phyloP scores from a whole-genome alignment of 257 asterid genomes.

The Plantago ovata region DNA sequence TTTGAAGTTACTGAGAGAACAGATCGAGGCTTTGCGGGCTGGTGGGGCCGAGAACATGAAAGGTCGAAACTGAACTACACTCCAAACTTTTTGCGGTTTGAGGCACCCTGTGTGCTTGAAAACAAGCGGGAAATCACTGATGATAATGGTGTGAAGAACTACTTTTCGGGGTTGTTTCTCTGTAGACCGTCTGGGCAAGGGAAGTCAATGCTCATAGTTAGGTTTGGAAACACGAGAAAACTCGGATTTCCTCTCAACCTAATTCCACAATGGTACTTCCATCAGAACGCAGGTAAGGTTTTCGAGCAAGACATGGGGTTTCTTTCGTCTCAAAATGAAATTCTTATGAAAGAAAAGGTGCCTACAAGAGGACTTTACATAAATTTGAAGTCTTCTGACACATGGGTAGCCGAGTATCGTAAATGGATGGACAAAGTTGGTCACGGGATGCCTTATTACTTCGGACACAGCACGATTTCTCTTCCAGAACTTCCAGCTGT shows the following conservation, averaged over 20 bases:
- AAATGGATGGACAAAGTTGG: conserved; percentile 98
- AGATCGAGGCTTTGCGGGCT: conserved; percentile 81
- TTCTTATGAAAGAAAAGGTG: conserved; percentile 68
- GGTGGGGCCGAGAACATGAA: conserved; percentile 74
- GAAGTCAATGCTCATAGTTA: conserved; percentile 89
- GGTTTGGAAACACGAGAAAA: conserved; percentile 68
- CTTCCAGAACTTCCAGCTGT: conserved; percentile 68
- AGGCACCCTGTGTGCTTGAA: conserved; percentile 85
- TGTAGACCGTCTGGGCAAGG: conserved; percentile 96
- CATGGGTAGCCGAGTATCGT: conserved; percentile 82
- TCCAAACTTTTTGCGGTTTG: conserved; percentile 58
- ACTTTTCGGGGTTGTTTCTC: conserved; percentile 71
- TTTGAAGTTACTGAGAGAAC: conserved; percentile 77
- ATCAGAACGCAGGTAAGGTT: conserved; percentile 86
- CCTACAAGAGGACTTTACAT: conserved; percentile 77
- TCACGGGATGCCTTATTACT: conserved; percentile 88
- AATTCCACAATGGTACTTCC: conserved; percentile 74
- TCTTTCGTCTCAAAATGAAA: conserved; percentile 88
- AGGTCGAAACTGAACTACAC: conserved; percentile 42
- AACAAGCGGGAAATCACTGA: conserved; percentile 61
- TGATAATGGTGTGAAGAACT: conserved; percentile 52
- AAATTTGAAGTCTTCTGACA: conserved; percentile 74
- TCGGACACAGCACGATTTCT: conserved; percentile 70
- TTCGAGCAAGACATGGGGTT: conserved; percentile 99
- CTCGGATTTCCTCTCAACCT: conserved; percentile 40